Evolutionary conservation across 805 yeast species (phyloP), one percentile per base, ranked within the genome.

Genomic region (Wickerhamiella sergipiensis): DNA sequence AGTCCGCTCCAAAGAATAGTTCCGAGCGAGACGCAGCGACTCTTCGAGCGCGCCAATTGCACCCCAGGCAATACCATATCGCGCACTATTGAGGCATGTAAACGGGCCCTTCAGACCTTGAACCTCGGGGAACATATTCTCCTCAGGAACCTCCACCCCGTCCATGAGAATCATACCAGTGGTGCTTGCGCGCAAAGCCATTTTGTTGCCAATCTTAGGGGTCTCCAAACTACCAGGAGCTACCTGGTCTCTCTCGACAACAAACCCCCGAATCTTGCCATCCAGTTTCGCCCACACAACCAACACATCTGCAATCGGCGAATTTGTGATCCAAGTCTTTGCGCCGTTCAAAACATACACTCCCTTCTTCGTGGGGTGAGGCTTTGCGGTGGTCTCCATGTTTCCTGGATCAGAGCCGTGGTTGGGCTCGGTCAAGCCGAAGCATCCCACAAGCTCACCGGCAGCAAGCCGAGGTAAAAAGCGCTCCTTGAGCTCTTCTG

Each of bases 341-440:
- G 72, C 64, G 7, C 74, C 74, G 38, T 60, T 60, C 31, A 70
- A 63, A 15, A 70, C 58, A 51, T 67, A 69, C 17, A 67, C 71
- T 26, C 70, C 73, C 55, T 65, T 52, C 56, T 70, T 71, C 38
- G 69, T 63, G 15, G 74, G 72, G 52, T 71, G 74, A 13, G 59
- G 64, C 45, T 61, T 66, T 29, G 79, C 79, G 23, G 69, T 67
- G 39, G 81, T 77, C 64, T 76, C 80, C 71, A 76, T 72, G 49
- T 80, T 76, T 7, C 70, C 75, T 43, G 79, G 81, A 57, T 77
- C 79, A 22, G 80, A 76, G 53, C 80, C 80, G 59, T 79, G 83
- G 57, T 78, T 79, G 59, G 80, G 78, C 65, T 79, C 83, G 39
- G 83, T 79, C 67, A 79, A 73, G 31, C 80, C 83, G 57, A 79